Evolutionary conservation across 2,329 filamentous ascomycete genomes (phyloP), one percentile per base, ranked within the genome.

Genomic region (Colletotrichum tropicicola): DNA sequence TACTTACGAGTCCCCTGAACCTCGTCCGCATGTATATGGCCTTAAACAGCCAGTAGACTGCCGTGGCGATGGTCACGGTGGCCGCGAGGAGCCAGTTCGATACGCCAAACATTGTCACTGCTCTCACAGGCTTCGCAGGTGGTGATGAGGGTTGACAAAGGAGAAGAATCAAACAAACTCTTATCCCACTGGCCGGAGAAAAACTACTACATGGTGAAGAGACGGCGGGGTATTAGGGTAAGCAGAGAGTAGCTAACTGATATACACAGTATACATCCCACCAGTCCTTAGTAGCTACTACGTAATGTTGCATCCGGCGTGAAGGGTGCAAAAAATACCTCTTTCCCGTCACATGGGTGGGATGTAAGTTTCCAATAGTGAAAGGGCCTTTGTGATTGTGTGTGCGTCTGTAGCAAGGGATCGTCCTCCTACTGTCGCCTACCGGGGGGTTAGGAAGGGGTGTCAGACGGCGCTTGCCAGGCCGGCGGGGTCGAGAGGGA

Each of bases 1-100:
- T 3, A 27, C 66, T 63, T 39, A 66, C 66, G 35, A 67, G 51
- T 21, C 65, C 59, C 52, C 47, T 39, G 25, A 64, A 67, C 5
- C 56, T 43, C 9, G 44, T 52, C 3, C 63, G 64, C 51, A 59
- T 62, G 37, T 58, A 53, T 2, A 66, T 13, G 0, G 60, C 58
- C 41, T 66, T 66, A 41, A 54, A 59, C 12, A 59, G 12, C 41
- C 59, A 59, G 52, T 67, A 68, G 27, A 59, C 19, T 21, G 58
- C 45, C 25, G 62, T 56, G 19, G 65, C 65, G n/a, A 67, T 15
- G 12, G 45, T 52, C 28, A 52, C 35, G 3, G 68, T 57, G 51
- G 48, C 59, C 30, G 58, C 58, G 37, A 66, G 30, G 12, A 54
- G 47, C 58, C 52, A 57, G 12, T 66, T 66, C 9, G 63, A 66